A percentile compares a stretch with the other conserved stretches of the same genome.
Evolutionary conservation across 805 yeast species (phyloP).

Genomic region (Suhomyces kilbournensis): DNA sequence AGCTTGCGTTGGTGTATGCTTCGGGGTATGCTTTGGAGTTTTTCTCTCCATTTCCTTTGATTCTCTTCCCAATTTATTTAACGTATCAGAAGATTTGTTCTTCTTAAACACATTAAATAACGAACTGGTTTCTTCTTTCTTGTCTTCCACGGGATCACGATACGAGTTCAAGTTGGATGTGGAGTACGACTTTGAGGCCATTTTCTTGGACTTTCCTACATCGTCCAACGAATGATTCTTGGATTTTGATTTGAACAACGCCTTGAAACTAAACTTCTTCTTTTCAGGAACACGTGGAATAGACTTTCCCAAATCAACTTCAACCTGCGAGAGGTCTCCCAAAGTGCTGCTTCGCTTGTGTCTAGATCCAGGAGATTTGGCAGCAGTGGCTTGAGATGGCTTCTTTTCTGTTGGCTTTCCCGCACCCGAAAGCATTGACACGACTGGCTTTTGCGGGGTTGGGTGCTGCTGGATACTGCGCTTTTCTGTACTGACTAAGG

Average conservation of each 20-base stretch:
- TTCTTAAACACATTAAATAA: constrained; percentile 22
- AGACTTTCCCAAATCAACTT: not conserved
- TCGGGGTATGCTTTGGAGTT: not conserved
- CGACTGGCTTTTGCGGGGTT: not conserved
- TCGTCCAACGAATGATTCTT: constrained; percentile 25
- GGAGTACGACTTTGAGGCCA: constrained; percentile 27
- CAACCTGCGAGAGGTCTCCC: constrained; percentile 6
- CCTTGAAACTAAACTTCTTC: constrained; percentile 38
- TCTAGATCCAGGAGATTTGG: not conserved
- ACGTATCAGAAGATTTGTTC: constrained; percentile 18
- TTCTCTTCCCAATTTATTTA: constrained; percentile 2
- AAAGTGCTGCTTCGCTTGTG: constrained; percentile 11
- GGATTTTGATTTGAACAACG: constrained; percentile 37
- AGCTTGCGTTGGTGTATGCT: not conserved
- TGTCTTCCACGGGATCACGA: not conserved
- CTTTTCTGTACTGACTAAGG: not conserved
- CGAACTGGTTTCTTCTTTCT: constrained; percentile 3
- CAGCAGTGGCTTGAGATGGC: not conserved
- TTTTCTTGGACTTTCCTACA: constrained; percentile 7
- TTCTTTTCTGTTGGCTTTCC: not conserved
- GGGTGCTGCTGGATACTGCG: not conserved
- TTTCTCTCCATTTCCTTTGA: not conserved
- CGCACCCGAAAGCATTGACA: not conserved
- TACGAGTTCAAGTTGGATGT: constrained; percentile 24
- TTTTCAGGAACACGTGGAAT: constrained; percentile 11